These are phyloP conservation scores for Ettlia oleoabundans DNA, from an alignment of 139 green algal genomes.

Conservation along the genomic window DNA sequence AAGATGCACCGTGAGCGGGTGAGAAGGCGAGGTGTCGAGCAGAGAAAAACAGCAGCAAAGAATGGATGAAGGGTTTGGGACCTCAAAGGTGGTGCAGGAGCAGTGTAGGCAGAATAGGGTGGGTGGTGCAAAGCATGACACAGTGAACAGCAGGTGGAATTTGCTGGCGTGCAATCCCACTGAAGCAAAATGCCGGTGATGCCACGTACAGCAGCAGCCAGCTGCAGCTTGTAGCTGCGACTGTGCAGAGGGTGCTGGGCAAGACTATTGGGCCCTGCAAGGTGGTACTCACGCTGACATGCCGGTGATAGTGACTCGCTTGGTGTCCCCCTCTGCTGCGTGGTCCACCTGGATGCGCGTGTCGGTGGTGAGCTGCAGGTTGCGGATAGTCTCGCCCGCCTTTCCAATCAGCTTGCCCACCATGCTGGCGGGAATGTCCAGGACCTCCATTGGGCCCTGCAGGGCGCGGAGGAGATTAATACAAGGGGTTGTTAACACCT, in stretches of 20 bases:
- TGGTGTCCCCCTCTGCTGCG: slow-evolving; percentile 64
- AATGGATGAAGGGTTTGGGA: not conserved
- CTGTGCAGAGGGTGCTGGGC: no score
- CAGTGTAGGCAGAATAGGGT: no score
- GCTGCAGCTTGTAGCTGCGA: no score
- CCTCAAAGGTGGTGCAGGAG: no score
- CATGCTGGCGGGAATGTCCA: slow-evolving; percentile 50
- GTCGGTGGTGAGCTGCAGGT: slow-evolving; percentile 73
- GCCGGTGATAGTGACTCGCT: slow-evolving; percentile 79
- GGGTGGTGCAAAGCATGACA: no score
- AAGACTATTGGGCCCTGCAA: not conserved
- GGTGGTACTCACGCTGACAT: slow-evolving; percentile 20
- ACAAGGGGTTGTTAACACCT: no score
- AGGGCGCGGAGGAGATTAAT: not conserved
- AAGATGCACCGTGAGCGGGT: not conserved
- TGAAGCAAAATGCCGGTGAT: no score
- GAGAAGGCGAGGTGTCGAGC: not conserved
- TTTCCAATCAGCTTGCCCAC: slow-evolving; percentile 91
- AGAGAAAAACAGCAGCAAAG: no score
- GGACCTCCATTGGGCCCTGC: slow-evolving; percentile 34
- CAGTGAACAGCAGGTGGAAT: no score
- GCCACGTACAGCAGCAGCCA: no score
- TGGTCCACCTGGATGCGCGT: slow-evolving; percentile 83
- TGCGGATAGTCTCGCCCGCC: slow-evolving; percentile 86
- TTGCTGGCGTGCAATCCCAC: no score